Base-by-base conservation (phyloP, 2,329 filamentous ascomycete genomes). In the Fusarium sp. region DNA sequence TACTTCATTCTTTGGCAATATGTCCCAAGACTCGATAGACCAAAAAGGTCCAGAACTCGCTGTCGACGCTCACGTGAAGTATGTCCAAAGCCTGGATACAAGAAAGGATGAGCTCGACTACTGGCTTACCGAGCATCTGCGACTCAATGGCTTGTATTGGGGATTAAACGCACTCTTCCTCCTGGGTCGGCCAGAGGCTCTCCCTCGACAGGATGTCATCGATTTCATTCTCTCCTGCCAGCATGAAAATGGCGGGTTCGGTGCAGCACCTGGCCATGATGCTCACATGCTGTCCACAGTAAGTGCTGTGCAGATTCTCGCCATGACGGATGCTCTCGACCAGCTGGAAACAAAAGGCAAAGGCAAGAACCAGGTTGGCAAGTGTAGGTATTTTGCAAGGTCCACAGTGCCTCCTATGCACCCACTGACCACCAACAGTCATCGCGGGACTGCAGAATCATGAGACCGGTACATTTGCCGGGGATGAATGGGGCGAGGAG, bases 101-200 rank as follows among this genome's bases (percentile, higher is more conserved):
- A 92, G 93, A 81, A 95, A 93, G 85, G 95, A 98, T 87, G 94
- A 98, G 84, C 91, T 98, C 78, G 95, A 98, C 83, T 99, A 98
- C 86, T 98, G 96, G 93, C 88, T 98, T 81, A 99, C 96, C 20
- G 96, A 99, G 84, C 96, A 99, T 82, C 88, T 99, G 75, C 94
- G 96, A 70, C 89, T 99, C 66, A 98, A 96, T 81, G 96, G 96
- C 49, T 90, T 99, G 54, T 99, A 99, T 84, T 99, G 96, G 96
- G 96, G 96, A 20, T 85, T 99, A 65, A 96, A 92, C 12, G 93
- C 96, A 12, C 89, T 98, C 45, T 93, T 98, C 85, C 88, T 98
- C 35, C 90, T 99, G 67, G 90, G 91, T 55, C 92, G 89, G 63
- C 94, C 95, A 3, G 90, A 97, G 71, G 94, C 93, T 7, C 89